These are phyloP conservation scores for Butyriboletus appendiculatus DNA, from an alignment of 1,284 basidiomycete genomes.

Conservation along the genomic window DNA sequence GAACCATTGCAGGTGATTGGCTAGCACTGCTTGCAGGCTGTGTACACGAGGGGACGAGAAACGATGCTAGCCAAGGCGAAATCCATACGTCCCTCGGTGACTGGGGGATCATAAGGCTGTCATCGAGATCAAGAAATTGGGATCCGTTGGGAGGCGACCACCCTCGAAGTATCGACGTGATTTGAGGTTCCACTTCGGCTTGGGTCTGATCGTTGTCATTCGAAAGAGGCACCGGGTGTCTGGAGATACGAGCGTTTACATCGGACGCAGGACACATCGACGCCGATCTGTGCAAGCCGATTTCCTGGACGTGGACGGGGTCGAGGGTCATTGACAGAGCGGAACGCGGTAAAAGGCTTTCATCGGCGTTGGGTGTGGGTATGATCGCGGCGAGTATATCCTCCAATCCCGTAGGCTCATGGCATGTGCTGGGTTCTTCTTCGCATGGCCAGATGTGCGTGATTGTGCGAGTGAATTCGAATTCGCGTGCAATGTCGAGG, in stretches of 20 bases:
- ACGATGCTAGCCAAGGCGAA: constrained; percentile 11
- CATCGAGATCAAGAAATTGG: constrained; percentile 28
- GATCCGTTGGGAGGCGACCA: constrained; percentile 29
- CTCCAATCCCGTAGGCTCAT: constrained; percentile 17
- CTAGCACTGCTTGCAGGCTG: not conserved
- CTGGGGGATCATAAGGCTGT: constrained; percentile 14
- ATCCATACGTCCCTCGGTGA: not conserved
- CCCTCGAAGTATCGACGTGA: constrained; percentile 18
- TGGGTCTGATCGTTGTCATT: not conserved
- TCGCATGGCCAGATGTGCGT: constrained; percentile 25
- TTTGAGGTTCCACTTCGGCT: not conserved
- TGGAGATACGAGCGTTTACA: not conserved
- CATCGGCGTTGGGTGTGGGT: constrained; percentile 1
- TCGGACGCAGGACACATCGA: not conserved
- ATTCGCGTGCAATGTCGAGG: constrained; percentile 33
- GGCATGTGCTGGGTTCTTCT: constrained; percentile 12
- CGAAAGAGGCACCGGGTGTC: not conserved
- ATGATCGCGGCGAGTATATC: constrained; percentile 22
- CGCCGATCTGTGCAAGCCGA: not conserved
- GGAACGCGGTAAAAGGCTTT: not conserved
- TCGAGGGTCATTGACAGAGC: not conserved
- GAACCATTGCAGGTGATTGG: not conserved
- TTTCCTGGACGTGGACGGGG: not conserved
- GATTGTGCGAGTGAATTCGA: constrained; percentile 29
- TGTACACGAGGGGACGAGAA: not conserved